Base-by-base conservation (phyloP, 192 early-diverging fungal genomes). In the Podila epicladia region DNA sequence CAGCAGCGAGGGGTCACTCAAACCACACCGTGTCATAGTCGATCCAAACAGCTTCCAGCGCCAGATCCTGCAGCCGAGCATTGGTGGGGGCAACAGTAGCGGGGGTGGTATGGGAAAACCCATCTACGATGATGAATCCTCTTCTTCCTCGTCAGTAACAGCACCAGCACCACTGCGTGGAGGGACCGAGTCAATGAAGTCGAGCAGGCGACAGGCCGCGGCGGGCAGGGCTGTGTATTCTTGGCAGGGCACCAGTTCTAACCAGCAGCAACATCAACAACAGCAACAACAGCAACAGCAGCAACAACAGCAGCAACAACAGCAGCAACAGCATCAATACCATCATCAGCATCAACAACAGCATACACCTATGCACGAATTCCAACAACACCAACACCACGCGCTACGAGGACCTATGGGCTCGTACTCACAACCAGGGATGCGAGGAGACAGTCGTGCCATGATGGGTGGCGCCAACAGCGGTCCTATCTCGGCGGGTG, bases 21-120 rank as follows among this genome's bases (percentile, higher is more conserved):
- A 38, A n/a, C 29, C 24, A 5, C 77, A 72, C n/a, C 77, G 77
- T 9, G 65, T 80, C 41, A 73, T 80, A 65, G 71, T 80, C 9
- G 77, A 80, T 33, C 77, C 77, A 13, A 80, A 80, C 57, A 80
- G 77, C 31, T 80, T 80, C 62, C 77, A 80, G 55, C 64, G 77
- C 15, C 77, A 80, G 38, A 72, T 68, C 29, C 50, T 80, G 28
- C 71, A 68, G n/a, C 62, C 70, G 2, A 80, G 64, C 20, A 33
- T 19, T 4, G 26, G 59, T 31, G 59, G 15, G 31, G 5, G 59
- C 22, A 67, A 69, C 19, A 65, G 67, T 38, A 55, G 67, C 13
- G 61, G 65, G 0, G 71, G 70, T n/a, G 37, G 53, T 24, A 62
- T 68, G 5, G 62, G 63, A 2, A 67, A 67, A 28, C n/a, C 60